These are phyloP conservation scores for Elymus sibiricus DNA, from an alignment of 176 grass and related monocot genomes.

Conservation along the genomic window DNA sequence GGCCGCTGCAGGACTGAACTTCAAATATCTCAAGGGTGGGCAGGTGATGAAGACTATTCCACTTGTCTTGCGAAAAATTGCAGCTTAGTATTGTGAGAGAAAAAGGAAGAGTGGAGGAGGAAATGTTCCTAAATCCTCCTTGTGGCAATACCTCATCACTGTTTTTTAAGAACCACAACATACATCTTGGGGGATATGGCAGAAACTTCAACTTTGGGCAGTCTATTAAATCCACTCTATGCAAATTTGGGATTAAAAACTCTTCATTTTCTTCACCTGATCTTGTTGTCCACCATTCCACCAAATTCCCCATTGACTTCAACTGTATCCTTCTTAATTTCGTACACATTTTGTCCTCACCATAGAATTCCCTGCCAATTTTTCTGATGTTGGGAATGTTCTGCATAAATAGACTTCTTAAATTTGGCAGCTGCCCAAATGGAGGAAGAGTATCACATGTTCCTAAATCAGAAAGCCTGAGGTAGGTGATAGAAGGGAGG, in stretches of 20 bases:
- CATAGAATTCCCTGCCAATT: neutral
- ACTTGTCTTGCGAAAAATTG: neutral
- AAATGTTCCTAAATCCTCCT: too few relatives aligned
- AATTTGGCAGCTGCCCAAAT: neutral
- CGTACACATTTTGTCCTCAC: neutral
- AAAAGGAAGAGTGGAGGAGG: too few relatives aligned
- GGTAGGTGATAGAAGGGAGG: neutral
- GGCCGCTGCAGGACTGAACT: accelerated
- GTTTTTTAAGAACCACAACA: too few relatives aligned
- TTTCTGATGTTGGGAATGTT: neutral
- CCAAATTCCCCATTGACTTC: neutral
- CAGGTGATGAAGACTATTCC: neutral
- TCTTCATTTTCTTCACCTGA: neutral
- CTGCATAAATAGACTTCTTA: accelerated
- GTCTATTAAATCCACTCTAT: neutral
- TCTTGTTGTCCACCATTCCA: slow-evolving; percentile 2
- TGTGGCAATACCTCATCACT: too few relatives aligned
- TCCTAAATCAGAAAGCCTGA: accelerated
- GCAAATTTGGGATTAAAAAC: slow-evolving; percentile 11
- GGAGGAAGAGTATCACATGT: neutral
- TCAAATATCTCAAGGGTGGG: neutral
- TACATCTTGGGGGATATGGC: too few relatives aligned
- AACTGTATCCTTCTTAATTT: neutral
- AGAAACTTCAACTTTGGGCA: neutral
- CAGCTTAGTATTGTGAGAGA: accelerated